phyloP scores from a whole-genome alignment of 2,329 filamentous ascomycete genomes.

The Myriosclerotinia curreyana region DNA sequence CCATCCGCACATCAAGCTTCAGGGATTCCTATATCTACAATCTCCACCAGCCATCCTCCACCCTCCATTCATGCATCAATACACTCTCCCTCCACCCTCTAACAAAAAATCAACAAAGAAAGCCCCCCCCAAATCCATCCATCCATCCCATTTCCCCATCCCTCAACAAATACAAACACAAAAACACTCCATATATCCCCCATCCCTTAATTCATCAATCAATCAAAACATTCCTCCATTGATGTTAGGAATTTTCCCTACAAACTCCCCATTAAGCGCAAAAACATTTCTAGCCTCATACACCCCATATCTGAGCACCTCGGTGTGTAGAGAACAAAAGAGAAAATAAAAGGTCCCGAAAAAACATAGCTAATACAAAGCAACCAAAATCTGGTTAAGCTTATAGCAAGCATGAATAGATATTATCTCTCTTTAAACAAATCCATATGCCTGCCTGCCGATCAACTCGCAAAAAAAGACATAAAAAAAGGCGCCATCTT shows the following conservation, averaged over 20 bases:
- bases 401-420: constrained; percentile 18
- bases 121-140: constrained; percentile 5
- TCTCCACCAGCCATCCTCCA: background rate
- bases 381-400: constrained; percentile 23
- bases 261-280: constrained; percentile 15
- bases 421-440: constrained; percentile 17
- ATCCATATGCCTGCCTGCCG: constrained; percentile 6
- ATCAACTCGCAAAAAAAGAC: constrained; percentile 17
- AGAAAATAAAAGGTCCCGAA: background rate
- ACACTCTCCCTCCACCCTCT: background rate
- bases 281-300: constrained; percentile 18
- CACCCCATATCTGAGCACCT: constrained; percentile 2
- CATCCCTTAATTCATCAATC: constrained; percentile 8
- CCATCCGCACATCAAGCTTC: constrained; percentile 2
- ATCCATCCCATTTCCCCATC: background rate
- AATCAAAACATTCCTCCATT: constrained; percentile 11
- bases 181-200: constrained; percentile 8
- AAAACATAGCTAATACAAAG: constrained; percentile 23
- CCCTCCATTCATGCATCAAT: background rate
- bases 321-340: constrained; percentile 14
- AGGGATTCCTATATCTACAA: constrained; percentile 7
- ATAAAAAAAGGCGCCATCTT: constrained; percentile 17
- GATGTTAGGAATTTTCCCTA: background rate
- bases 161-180: constrained; percentile 5
- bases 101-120: constrained; percentile 7